Base-by-base conservation (phyloP, 1,284 basidiomycete species). In the Ceratorhiza oryzae-sativae region DNA sequence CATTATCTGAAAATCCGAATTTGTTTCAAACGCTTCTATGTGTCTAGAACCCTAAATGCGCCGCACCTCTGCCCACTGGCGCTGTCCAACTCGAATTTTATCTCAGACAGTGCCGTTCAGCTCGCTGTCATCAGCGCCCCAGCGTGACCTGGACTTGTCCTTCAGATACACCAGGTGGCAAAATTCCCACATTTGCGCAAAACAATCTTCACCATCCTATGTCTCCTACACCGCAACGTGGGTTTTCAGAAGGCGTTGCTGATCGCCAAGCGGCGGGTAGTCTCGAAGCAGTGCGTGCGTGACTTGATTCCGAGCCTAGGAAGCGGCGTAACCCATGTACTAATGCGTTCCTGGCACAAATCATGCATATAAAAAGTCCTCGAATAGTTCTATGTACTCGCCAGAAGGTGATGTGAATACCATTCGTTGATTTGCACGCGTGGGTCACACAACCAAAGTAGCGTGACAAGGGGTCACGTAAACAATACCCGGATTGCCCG, bases 1-100 rank as follows among this genome's bases (percentile, higher is more conserved):
- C 60, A 60, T 10, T 9, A 23, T 27, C 20, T 48, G 25, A 25
- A 27, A 46, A 27, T 36, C 9, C 41, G 27, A 20, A 2, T 30
- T 48, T 62, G 41, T 62, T 62, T 62, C 60, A 62, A 25, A 56
- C 53, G 53, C 34, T 36, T 56, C 34, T 36, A n/a, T 27, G 5
- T 56, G 53, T 36, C 30, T 20, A 32, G 30, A 32, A 56, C 34
- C 34, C 23, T 20, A 6, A n/a, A n/a, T n/a, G n/a, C n/a, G n/a
- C n/a, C 13, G 45, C 4, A 12, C 20, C 45, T 18, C 10, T 46
- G 45, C 45, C 45, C 20, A 20, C 20, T 18, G 45, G 45, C 48
- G 25, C 23, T 27, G 25, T 18, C 18, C 13, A 15, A 51, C 48
- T 4, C 10, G 36, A 51, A 23, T 51, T 8, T 51, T 27, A 51